A percentile compares a stretch with the other conserved stretches of the same genome.
Conservation (phyloP, 306 rosid species). For the Medicago truncatula region DNA sequence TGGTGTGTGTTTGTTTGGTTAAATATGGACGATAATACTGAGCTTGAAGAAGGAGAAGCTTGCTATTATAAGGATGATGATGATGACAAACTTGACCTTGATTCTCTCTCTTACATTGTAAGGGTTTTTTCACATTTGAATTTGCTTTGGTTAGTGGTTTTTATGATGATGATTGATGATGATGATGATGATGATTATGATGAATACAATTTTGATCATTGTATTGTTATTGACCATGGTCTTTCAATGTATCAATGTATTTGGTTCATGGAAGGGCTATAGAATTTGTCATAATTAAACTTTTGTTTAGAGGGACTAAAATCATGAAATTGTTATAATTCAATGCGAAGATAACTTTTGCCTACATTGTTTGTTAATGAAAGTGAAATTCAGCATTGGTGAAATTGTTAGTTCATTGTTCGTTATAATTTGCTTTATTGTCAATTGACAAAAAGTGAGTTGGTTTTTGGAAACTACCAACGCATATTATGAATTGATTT, state of each 20-base stretch:
- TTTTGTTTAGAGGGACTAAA: conserved; percentile 6
- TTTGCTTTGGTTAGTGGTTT: conserved; percentile 41
- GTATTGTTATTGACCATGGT: conserved; percentile 5
- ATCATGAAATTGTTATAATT: not conserved
- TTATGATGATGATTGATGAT: conserved; percentile 12
- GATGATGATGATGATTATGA: not conserved
- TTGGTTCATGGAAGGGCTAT: conserved; percentile 36
- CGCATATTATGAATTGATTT: conserved; percentile 22
- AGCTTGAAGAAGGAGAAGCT: conserved; percentile 86
- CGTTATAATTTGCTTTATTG: not conserved
- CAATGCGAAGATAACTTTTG: conserved; percentile 18
- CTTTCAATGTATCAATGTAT: conserved; percentile 10
- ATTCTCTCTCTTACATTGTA: conserved; percentile 80
- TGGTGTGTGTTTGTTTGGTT: conserved; percentile 34
- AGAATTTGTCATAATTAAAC: conserved; percentile 22
- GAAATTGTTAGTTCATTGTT: conserved; percentile 9
- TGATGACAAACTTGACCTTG: conserved; percentile 58
- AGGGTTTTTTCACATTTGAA: conserved; percentile 52
- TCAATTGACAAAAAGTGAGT: conserved; percentile 2
- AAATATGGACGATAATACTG: conserved; percentile 58
- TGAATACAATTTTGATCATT: conserved; percentile 21
- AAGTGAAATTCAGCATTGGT: conserved; percentile 11
- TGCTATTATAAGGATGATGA: conserved; percentile 59
- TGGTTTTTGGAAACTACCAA: conserved; percentile 27
- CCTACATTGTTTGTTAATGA: conserved; percentile 35